Conservation (phyloP, 805 yeast species). For the Jamesozyma hellenica region DNA sequence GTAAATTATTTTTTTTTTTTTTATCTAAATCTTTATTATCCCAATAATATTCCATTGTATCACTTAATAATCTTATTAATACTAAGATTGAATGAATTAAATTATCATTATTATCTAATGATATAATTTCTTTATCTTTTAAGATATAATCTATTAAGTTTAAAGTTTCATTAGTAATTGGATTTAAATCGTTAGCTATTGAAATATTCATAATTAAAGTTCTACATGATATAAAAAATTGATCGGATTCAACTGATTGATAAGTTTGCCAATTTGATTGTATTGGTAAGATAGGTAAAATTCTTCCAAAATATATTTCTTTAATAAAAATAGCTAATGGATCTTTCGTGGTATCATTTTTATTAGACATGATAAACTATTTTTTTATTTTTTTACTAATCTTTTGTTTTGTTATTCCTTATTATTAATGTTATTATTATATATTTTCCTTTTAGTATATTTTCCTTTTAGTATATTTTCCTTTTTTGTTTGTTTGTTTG, state of each 20-base stretch:
- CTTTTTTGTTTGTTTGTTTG: too few relatives aligned
- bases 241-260: slow-evolving; percentile 14
- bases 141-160: slow-evolving; percentile 15
- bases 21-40: slow-evolving; percentile 15
- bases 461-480: too few relatives aligned
- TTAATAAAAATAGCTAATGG: slow-evolving; percentile 7
- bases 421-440: too few relatives aligned
- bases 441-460: too few relatives aligned
- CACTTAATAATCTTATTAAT: slow-evolving; percentile 33
- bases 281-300: slow-evolving; percentile 12
- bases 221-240: slow-evolving; percentile 15
- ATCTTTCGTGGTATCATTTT: too few relatives aligned
- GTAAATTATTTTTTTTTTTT: slow-evolving; percentile 11
- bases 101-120: slow-evolving; percentile 8
- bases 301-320: slow-evolving; percentile 13
- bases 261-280: slow-evolving; percentile 8
- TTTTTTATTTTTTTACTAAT: too few relatives aligned
- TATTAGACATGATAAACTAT: too few relatives aligned
- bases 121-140: slow-evolving; percentile 9
- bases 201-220: slow-evolving; percentile 18
- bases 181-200: slow-evolving; percentile 11
- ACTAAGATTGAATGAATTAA: slow-evolving; percentile 24
- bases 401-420: too few relatives aligned
- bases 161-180: slow-evolving; percentile 9
- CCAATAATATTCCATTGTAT: slow-evolving; percentile 34